Evolutionary conservation across 2,329 filamentous ascomycete genomes (phyloP), one percentile per base, ranked within the genome.

Genomic region (Pleomassaria siparia): DNA sequence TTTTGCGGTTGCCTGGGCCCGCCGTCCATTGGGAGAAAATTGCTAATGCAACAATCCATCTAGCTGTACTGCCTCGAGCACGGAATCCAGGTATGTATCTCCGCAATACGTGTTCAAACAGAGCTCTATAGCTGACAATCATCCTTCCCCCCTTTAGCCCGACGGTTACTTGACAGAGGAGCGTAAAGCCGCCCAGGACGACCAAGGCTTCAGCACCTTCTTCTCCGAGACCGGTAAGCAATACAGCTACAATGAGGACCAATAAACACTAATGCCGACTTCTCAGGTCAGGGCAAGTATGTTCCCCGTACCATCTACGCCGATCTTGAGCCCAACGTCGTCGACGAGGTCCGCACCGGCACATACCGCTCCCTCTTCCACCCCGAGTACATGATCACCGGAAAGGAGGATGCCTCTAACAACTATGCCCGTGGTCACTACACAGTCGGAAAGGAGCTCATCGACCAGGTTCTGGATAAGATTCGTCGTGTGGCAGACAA

Each of bases 1-100:
- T 58, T 63, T 45, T 54, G 60, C 59, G 67, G 74, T 56, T 63
- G 75, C 66, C 57, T 62, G 37, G 35, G 43, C 43, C 53, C n/a
- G n/a, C n/a, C n/a, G n/a, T 51, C 54, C 55, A 51, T 37, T 3
- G 60, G 63, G 56, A 49, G 60, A 55, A 67, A 46, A 43, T 49
- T 58, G 52, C 63, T 70, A 58, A 68, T 57, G 44, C 50, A 46
- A 44, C 47, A 56, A 45, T n/a, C 5, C 25, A 21, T 37, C 29
- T 76, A 99, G 94, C 89, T 99, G 58, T 99, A 99, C 86, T 99
- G 94, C 80, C 90, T 99, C 71, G 94, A 99, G 85, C 94, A 99
- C 78, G 94, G 94, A 71, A 99, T 99, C 68, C 89, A 96, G 88
- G 91, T 96, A 86, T 62, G 85, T 75, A 45, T 41, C 30, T 37